Percentiles rank a stretch among this genome's conserved stretches.
These are phyloP conservation scores for Tylopilus sp. DNA, from an alignment of 1,284 basidiomycete genomes.

Conservation along the genomic window DNA sequence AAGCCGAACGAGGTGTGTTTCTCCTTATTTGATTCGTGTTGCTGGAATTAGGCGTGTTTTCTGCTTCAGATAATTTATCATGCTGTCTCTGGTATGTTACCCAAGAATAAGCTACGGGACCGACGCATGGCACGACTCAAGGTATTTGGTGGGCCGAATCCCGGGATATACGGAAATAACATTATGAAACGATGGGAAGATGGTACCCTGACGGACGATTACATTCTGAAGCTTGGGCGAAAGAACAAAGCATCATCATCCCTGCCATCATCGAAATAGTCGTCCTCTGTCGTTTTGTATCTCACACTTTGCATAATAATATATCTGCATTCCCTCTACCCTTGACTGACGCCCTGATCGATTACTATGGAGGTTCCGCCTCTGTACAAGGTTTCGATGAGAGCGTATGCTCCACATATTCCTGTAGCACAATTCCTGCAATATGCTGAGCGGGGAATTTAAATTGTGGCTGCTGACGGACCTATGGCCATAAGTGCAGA, in stretches of 20 bases:
- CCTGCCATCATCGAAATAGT: slow-evolving; percentile 30
- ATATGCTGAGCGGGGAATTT: slow-evolving; percentile 17
- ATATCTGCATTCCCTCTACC: slow-evolving; percentile 16
- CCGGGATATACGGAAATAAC: slow-evolving; percentile 76
- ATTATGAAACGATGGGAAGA: slow-evolving; percentile 83
- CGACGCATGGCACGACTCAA: slow-evolving; percentile 86
- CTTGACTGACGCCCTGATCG: not conserved
- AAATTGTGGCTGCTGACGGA: slow-evolving; percentile 41
- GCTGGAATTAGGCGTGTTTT: slow-evolving; percentile 5
- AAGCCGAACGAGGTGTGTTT: slow-evolving; percentile 91
- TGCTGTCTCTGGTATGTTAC: slow-evolving; percentile 96
- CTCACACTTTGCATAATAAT: slow-evolving; percentile 12
- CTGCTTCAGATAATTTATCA: slow-evolving; percentile 88
- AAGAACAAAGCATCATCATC: slow-evolving; percentile 34
- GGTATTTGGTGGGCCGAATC: slow-evolving; percentile 83
- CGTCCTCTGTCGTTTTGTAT: slow-evolving; percentile 5
- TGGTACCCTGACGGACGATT: slow-evolving; percentile 67
- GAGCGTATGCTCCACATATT: slow-evolving; percentile 58
- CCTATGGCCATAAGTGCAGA: slow-evolving; percentile 78
- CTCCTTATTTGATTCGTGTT: not conserved
- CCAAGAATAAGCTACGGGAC: slow-evolving; percentile 94
- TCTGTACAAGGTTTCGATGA: slow-evolving; percentile 3
- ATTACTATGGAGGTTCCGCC: slow-evolving; percentile 10
- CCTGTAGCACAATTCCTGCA: slow-evolving; percentile 75
- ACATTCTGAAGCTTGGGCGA: slow-evolving; percentile 51